Evolutionary conservation across 352 stramenopile species (phyloP).

Genomic region (Phytopythium boreale): DNA sequence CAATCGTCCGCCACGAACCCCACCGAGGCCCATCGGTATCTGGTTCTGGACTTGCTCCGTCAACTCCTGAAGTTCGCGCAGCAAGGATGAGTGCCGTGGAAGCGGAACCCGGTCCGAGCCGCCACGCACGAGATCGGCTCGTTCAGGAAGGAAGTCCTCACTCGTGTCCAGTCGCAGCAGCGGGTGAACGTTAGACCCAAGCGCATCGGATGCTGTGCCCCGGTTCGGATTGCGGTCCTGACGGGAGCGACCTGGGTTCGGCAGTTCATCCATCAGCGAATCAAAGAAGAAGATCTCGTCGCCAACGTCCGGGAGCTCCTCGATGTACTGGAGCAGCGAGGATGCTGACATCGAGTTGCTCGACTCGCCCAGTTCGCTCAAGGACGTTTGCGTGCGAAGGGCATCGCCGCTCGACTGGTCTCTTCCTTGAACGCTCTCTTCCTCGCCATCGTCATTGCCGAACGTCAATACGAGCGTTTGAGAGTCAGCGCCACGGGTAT

Average conservation of each 20-base stretch:
- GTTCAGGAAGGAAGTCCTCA: conserved; percentile 4
- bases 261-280: conserved; percentile 32
- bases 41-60: conserved; percentile 78
- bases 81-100: conserved; percentile 63
- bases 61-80: conserved; percentile 72
- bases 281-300: conserved; percentile 60
- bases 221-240: conserved; percentile 30
- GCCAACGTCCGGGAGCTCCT: conserved; percentile 48
- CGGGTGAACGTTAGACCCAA: conserved; percentile 23
- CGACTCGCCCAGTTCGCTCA: not conserved
- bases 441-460: conserved; percentile 30
- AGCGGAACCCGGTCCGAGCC: conserved; percentile 46
- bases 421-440: conserved; percentile 8
- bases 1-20: not conserved
- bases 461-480: conserved; percentile 42
- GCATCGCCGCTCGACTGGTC: not conserved
- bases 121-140: conserved; percentile 11
- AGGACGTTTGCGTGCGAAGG: not conserved
- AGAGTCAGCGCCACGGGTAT: not conserved
- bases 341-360: conserved; percentile 22
- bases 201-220: not conserved
- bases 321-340: conserved; percentile 54
- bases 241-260: conserved; percentile 17
- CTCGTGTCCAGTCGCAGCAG: conserved; percentile 29
- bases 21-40: conserved; percentile 21